Percentiles rank a stretch among this genome's conserved stretches.
phyloP scores from a whole-genome alignment of 495 filamentous ascomycete species.

The Penicillium salamii region DNA sequence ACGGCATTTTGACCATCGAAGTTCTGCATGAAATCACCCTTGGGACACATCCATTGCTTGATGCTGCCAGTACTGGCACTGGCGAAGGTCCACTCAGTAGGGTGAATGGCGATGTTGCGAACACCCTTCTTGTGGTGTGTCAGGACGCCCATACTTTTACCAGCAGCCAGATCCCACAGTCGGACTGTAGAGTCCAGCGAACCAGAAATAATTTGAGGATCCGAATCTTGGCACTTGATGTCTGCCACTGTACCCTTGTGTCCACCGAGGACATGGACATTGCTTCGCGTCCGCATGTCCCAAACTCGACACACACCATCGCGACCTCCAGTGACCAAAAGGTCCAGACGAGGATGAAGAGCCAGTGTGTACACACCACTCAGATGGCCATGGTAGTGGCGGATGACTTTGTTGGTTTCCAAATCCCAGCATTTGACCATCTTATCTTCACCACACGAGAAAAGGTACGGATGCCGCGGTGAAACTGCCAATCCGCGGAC shows the following conservation, averaged over 20 bases:
- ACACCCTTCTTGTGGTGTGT: slow-evolving; percentile 99
- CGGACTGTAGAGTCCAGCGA: slow-evolving; percentile 91
- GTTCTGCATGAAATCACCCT: slow-evolving; percentile 99
- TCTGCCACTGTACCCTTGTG: slow-evolving; percentile 88
- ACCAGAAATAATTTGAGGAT: slow-evolving; percentile 90
- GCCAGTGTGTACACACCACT: slow-evolving; percentile 92
- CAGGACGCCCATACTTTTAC: slow-evolving; percentile 91
- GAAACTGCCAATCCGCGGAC: slow-evolving; percentile 92
- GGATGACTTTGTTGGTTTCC: slow-evolving; percentile 97
- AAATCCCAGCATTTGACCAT: slow-evolving; percentile 99
- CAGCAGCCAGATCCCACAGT: slow-evolving; percentile 94
- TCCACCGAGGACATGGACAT: slow-evolving; percentile 88
- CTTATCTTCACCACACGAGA: slow-evolving; percentile 98
- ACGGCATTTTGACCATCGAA: slow-evolving; percentile 96
- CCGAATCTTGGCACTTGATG: slow-evolving; percentile 90
- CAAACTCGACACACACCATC: slow-evolving; percentile 94
- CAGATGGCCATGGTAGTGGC: slow-evolving; percentile 97
- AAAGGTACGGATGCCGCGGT: slow-evolving; percentile 92
- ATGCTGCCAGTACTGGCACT: slow-evolving; percentile 87
- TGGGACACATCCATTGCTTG: slow-evolving; percentile 99
- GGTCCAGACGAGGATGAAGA: slow-evolving; percentile 89
- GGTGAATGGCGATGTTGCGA: slow-evolving; percentile 79
- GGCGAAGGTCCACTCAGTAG: slow-evolving; percentile 94
- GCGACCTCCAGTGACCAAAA: slow-evolving; percentile 90
- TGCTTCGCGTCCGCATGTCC: slow-evolving; percentile 97